Evolutionary conservation across 164 flowering plant genomes (phyloP).

Genomic region (Vitis amurensis): DNA sequence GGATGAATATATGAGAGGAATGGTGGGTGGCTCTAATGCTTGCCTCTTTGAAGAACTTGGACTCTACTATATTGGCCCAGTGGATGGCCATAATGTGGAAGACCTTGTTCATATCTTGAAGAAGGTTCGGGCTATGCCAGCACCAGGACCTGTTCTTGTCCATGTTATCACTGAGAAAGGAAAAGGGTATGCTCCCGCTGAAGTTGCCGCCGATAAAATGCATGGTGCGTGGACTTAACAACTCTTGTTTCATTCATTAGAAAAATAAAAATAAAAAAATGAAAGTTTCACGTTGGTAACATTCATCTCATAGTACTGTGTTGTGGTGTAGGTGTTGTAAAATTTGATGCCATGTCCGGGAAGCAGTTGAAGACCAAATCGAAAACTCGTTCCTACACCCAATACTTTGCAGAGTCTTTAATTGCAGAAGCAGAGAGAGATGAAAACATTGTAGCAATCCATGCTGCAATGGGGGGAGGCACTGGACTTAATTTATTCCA

Average conservation of each 20-base stretch:
- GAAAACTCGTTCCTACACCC: constrained; percentile 31
- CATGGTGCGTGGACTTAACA: constrained; percentile 27
- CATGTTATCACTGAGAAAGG: constrained; percentile 57
- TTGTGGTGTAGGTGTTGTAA: constrained; percentile 38
- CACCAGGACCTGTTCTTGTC: constrained; percentile 49
- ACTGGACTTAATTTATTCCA: constrained; percentile 51
- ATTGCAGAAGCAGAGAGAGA: constrained; percentile 51
- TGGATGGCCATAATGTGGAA: constrained; percentile 38
- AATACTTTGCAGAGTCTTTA: constrained; percentile 47
- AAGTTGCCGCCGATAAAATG: constrained; percentile 44
- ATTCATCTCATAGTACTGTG: no score
- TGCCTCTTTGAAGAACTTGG: constrained; percentile 40
- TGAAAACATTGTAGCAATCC: constrained; percentile 41
- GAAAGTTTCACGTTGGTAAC: no score
- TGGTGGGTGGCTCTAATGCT: constrained; percentile 17
- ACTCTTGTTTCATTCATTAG: not conserved
- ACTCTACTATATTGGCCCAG: constrained; percentile 39
- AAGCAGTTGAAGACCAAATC: constrained; percentile 44
- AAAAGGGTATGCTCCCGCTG: constrained; percentile 53
- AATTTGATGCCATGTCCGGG: constrained; percentile 49
- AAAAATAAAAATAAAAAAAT: no score
- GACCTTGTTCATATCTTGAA: constrained; percentile 41
- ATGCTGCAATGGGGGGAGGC: constrained; percentile 65
- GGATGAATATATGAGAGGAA: constrained; percentile 16
- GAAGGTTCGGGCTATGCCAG: constrained; percentile 35